phyloP scores from a whole-genome alignment of 345 rosid species.

The Cardamine occulta region DNA sequence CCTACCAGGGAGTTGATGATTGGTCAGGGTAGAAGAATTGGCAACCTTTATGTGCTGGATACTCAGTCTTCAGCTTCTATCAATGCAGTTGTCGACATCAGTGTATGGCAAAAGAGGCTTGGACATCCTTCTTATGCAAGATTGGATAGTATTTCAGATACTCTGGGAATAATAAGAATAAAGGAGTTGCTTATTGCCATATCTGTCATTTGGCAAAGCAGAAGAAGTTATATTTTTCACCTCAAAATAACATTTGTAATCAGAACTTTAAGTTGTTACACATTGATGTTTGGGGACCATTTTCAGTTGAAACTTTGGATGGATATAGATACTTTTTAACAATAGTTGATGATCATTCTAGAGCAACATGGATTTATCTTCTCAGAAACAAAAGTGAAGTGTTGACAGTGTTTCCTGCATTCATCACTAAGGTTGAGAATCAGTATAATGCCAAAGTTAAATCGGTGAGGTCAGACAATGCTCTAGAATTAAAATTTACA shows the following conservation, averaged over 20 bases:
- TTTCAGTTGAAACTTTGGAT: background rate
- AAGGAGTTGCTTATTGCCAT: background rate
- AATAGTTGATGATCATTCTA: background rate
- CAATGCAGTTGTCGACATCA: background rate
- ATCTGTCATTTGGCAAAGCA: background rate
- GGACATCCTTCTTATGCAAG: background rate
- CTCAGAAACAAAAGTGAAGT: background rate
- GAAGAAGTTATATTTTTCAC: background rate
- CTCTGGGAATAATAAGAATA: background rate
- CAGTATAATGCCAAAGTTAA: background rate
- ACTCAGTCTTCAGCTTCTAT: background rate
- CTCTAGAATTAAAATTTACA: too few species aligned
- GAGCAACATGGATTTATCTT: background rate
- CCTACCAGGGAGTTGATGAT: background rate
- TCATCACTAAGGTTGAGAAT: background rate
- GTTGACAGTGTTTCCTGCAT: accelerated
- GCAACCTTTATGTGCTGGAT: background rate
- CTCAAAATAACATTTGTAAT: background rate
- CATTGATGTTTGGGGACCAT: background rate
- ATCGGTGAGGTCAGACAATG: too few species aligned
- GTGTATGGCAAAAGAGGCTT: background rate
- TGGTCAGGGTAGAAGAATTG: background rate
- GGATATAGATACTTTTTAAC: background rate
- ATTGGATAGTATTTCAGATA: background rate
- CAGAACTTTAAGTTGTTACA: background rate